These are phyloP conservation scores for Vachellia collinsii DNA, from an alignment of 306 rosid genomes.

Conservation along the genomic window DNA sequence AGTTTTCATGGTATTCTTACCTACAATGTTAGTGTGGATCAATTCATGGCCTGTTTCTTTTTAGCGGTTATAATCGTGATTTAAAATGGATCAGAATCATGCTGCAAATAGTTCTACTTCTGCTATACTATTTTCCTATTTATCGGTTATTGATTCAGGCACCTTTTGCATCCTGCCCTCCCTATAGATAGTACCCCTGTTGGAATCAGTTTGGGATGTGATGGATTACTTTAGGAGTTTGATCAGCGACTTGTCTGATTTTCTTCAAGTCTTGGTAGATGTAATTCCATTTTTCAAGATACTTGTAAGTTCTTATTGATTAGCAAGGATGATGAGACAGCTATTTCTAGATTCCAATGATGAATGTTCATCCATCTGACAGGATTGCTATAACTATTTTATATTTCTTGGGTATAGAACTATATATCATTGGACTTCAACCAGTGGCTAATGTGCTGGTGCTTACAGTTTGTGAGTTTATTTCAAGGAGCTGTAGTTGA, in stretches of 20 bases:
- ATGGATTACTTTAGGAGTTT: conserved; percentile 13
- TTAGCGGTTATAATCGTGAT: background rate
- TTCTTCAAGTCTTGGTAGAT: background rate
- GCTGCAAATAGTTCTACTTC: background rate
- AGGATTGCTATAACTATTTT: too few species aligned
- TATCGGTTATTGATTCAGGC: background rate
- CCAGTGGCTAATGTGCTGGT: too few species aligned
- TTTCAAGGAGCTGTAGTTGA: too few species aligned
- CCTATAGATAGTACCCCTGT: background rate
- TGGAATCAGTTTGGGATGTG: background rate
- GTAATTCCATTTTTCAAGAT: background rate
- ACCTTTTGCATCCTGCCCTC: background rate
- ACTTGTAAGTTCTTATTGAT: conserved; percentile 17
- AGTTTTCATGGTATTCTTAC: background rate
- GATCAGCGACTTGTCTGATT: background rate
- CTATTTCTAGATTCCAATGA: too few species aligned
- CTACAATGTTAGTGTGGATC: background rate
- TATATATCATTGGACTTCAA: too few species aligned
- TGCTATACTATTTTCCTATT: conserved; percentile 5
- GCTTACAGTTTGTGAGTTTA: too few species aligned
- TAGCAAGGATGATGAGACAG: conserved; percentile 3
- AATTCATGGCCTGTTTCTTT: conserved; percentile 6
- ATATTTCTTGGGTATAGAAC: too few species aligned
- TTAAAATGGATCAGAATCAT: conserved; percentile 13
- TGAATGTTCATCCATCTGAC: too few species aligned